phyloP scores from a whole-genome alignment of 306 rosid species.

The Castanospermum australe region DNA sequence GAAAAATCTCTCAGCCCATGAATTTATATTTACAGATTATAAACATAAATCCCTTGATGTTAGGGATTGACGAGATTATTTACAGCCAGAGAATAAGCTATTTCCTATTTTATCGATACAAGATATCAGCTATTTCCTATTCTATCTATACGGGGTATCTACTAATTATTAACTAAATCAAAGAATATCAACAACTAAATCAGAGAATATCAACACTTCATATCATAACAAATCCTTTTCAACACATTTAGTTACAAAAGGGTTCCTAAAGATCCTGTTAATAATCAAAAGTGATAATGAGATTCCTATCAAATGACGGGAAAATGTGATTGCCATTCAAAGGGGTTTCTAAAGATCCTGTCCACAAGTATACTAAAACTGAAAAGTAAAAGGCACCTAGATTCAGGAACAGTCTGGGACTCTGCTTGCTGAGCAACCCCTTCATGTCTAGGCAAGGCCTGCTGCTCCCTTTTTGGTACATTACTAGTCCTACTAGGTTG shows the following conservation, averaged over 20 bases:
- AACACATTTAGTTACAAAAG: background rate
- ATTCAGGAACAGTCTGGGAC: slow-evolving; percentile 46
- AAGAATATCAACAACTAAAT: too few species aligned
- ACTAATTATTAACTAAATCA: too few species aligned
- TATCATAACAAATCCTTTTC: background rate
- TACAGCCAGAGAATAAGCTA: too few species aligned
- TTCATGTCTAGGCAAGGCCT: slow-evolving; percentile 36
- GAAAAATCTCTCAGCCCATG: too few species aligned
- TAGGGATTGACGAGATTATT: too few species aligned
- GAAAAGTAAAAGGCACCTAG: slow-evolving; percentile 45
- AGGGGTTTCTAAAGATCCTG: background rate
- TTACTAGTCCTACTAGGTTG: slow-evolving; percentile 27
- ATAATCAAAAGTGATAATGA: background rate
- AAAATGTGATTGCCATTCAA: background rate
- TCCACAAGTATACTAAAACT: background rate
- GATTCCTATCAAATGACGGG: background rate
- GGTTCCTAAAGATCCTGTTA: background rate
- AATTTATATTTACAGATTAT: too few species aligned
- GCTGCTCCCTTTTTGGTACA: slow-evolving; percentile 37
- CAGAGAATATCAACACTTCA: too few species aligned
- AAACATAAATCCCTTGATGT: too few species aligned
- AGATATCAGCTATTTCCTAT: too few species aligned
- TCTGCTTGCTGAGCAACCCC: slow-evolving; percentile 36
- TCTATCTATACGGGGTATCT: too few species aligned
- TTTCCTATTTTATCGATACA: too few species aligned